A percentile compares a stretch with the other conserved stretches of the same genome.
Conservation (phyloP, 345 rosid species). For the Lepidium didymum region DNA sequence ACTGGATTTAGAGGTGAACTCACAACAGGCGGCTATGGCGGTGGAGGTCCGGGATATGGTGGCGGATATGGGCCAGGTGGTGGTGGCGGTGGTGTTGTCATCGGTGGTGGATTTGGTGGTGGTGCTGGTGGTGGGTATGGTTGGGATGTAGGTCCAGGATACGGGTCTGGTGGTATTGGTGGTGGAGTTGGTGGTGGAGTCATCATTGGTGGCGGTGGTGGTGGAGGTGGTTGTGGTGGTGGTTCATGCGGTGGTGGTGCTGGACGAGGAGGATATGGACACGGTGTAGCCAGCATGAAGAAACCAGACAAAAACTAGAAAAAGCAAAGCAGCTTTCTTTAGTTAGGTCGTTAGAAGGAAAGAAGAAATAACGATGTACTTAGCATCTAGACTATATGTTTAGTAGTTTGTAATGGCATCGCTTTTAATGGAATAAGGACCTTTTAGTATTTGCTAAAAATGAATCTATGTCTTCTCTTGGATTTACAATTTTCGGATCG, state of each 20-base stretch:
- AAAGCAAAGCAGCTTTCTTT: background rate
- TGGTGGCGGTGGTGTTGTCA: conserved; percentile 20
- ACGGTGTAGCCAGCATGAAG: conserved; percentile 8
- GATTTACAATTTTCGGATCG: background rate
- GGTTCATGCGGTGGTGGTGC: conserved; percentile 25
- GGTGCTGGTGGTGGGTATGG: conserved; percentile 22
- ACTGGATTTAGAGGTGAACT: conserved; percentile 16
- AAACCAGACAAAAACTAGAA: conserved; percentile 20
- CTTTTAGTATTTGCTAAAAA: background rate
- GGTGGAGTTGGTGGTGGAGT: conserved; percentile 30
- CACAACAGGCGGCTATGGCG: conserved; percentile 27
- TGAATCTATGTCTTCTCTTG: background rate
- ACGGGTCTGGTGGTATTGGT: conserved; percentile 25
- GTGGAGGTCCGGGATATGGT: conserved; percentile 16
- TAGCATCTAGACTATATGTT: conserved; percentile 23
- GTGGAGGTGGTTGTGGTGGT: conserved; percentile 20
- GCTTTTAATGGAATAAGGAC: conserved; percentile 19
- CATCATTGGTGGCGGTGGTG: conserved; percentile 17
- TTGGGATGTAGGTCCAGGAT: conserved; percentile 24
- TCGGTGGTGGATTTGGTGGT: conserved; percentile 24
- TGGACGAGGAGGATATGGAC: conserved; percentile 15
- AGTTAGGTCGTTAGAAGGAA: background rate
- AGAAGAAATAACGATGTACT: conserved; percentile 25
- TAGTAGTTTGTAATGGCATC: conserved; percentile 16
- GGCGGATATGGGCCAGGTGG: conserved; percentile 31